Base-by-base conservation (phyloP, 257 asterid species). In the Plectranthus barbatus region DNA sequence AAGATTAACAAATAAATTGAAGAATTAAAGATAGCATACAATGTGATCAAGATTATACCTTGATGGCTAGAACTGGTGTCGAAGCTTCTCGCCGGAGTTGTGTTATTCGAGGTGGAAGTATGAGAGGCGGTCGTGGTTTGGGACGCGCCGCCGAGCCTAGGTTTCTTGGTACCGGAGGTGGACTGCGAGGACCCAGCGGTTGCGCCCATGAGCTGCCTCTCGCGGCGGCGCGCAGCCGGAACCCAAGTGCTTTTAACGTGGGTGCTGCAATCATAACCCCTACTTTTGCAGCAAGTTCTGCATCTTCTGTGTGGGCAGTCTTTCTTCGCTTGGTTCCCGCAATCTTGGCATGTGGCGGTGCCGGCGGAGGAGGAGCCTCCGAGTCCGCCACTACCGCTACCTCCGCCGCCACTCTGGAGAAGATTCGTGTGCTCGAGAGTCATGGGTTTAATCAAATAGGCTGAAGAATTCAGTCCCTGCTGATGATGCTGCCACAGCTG, bases 201-300 rank as follows among this genome's bases (percentile, higher is more conserved):
- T 18, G 79, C 74, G 2, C 45, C 64, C 66, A 76, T 53, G 41
- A 69, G 72, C 62, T 79, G 92, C 17, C 92, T 66, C 60, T 87
- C 95, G 18, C 93, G 90, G 74, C 95, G 86, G 66, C 95, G 86
- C 0, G 85, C 72, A 0, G 86, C 93, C 1, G 88, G 86, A 6
- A 84, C 86, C 92, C 92, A 84, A 6, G 92, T 84, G 76, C 92
- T 84, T 34, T 78, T 85, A 5, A 85, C 73, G 68, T 85, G 93
- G 6, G 93, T 85, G 0, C 74, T 10, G 62, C 93, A 85, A 20
- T 80, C 80, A 36, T 66, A 76, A 0, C 85, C 88, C 58, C 93
- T 67, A 56, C 86, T 85, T 50, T 76, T 82, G 20, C 93, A 85
- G 9, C 93, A 85, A 10, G 93, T 77, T 37, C 93, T 64, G 15